These are phyloP conservation scores for Geotrichum klebahnii DNA, from an alignment of 1,139 yeast genomes.

Conservation along the genomic window DNA sequence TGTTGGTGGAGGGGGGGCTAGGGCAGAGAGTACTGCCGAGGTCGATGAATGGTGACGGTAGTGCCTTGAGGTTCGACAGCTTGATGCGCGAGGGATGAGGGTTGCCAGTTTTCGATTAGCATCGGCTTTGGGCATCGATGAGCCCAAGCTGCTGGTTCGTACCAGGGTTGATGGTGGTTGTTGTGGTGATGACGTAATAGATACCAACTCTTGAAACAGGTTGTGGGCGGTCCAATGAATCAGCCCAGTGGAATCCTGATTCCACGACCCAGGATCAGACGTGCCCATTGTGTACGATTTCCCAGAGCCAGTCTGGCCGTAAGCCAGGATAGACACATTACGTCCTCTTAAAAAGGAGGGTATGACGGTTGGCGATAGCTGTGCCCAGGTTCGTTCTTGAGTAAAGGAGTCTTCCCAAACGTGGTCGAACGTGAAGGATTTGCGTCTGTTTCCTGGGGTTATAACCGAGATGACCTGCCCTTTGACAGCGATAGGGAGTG, in stretches of 20 bases:
- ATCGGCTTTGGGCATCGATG: not conserved
- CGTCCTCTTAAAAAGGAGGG: slow-evolving; percentile 29
- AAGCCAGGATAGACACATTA: slow-evolving; percentile 35
- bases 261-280: slow-evolving; percentile 17
- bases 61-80: not conserved
- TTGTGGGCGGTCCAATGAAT: slow-evolving; percentile 27
- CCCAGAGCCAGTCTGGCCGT: slow-evolving; percentile 36
- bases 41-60: slow-evolving; percentile 1
- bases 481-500: too few species aligned
- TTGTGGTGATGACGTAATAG: not conserved
- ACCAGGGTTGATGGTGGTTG: slow-evolving; percentile 2
- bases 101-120: slow-evolving; percentile 4
- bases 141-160: slow-evolving; percentile 9
- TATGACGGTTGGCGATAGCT: slow-evolving; percentile 24
- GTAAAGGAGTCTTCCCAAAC: slow-evolving; percentile 27
- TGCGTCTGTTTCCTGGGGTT: slow-evolving; percentile 8
- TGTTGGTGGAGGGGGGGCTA: not conserved
- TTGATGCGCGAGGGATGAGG: slow-evolving; percentile 6
- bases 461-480: too few species aligned
- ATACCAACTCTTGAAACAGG: slow-evolving; percentile 24
- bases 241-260: slow-evolving; percentile 25
- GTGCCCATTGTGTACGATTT: slow-evolving; percentile 37
- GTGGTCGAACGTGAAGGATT: slow-evolving; percentile 28
- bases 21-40: not conserved
- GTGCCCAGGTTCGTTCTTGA: slow-evolving; percentile 29